Conservation (phyloP, 768 basidiomycete species). For the Pleurotus salmoneostramineus region DNA sequence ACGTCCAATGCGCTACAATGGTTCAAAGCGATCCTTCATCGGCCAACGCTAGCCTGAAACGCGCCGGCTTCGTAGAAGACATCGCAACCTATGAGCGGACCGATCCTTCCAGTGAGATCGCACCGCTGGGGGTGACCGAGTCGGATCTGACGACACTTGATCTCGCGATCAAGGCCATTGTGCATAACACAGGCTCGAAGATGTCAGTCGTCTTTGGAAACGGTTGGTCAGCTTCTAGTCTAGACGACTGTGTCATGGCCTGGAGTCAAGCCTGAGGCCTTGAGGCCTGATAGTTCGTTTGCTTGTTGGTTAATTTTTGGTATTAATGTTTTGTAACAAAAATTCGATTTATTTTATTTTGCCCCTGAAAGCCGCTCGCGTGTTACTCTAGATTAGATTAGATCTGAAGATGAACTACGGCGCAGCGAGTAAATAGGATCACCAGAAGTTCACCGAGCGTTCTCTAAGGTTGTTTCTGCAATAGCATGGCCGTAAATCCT, state of each 20-base stretch:
- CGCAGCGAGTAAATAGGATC: neutral
- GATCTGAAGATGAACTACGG: neutral
- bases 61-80: neutral
- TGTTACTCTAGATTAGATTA: too few species aligned
- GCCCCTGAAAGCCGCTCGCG: too few species aligned
- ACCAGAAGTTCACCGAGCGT: neutral
- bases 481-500: conserved; percentile 66
- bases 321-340: too few species aligned
- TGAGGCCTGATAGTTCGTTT: too few species aligned
- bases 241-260: conserved; percentile 60
- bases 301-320: too few species aligned
- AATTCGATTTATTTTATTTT: too few species aligned
- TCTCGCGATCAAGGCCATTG: conserved; percentile 72
- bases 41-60: neutral
- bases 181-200: conserved; percentile 83
- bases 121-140: neutral
- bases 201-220: conserved; percentile 66
- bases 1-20: conserved; percentile 46
- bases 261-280: conserved; percentile 39
- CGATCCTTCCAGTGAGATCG: neutral
- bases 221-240: conserved; percentile 68
- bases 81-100: neutral
- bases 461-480: neutral
- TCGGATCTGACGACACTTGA: conserved; percentile 30
- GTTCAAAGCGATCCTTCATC: conserved; percentile 37